phyloP scores from a whole-genome alignment of 1,284 basidiomycete species.

The Marasmius oreades region DNA sequence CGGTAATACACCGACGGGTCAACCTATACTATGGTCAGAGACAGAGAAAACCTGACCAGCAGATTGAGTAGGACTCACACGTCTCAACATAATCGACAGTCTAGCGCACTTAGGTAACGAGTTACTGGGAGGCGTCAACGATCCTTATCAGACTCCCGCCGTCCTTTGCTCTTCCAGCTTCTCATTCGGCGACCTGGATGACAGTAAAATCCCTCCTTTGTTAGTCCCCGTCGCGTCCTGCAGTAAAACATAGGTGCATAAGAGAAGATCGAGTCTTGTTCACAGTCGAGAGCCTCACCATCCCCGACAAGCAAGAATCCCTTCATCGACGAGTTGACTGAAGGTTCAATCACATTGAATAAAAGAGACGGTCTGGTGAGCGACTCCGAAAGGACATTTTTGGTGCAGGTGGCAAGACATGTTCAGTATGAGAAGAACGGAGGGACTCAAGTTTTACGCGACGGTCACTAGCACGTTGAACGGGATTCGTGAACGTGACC shows the following conservation, averaged over 20 bases:
- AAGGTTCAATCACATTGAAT: too few relatives aligned
- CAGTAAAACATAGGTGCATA: constrained; percentile 48
- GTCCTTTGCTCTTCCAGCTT: not conserved
- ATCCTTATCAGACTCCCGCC: not conserved
- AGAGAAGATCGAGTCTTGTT: too few relatives aligned
- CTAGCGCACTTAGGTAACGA: not conserved
- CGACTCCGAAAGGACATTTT: too few relatives aligned
- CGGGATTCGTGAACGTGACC: too few relatives aligned
- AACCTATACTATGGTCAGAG: not conserved
- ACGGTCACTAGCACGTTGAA: too few relatives aligned
- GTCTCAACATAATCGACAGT: not conserved
- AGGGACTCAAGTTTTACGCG: too few relatives aligned
- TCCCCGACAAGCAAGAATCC: too few relatives aligned
- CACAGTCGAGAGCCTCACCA: too few relatives aligned
- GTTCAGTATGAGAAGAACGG: too few relatives aligned
- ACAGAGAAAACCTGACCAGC: not conserved
- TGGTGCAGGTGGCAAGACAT: too few relatives aligned
- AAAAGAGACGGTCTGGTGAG: too few relatives aligned
- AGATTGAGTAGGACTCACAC: not conserved
- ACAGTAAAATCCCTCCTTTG: constrained; percentile 44
- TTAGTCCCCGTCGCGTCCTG: constrained; percentile 63
- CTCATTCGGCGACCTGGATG: constrained; percentile 28
- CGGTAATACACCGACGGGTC: constrained; percentile 50
- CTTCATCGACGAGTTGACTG: too few relatives aligned
- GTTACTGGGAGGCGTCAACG: not conserved